Base-by-base conservation (phyloP, 768 basidiomycete genomes). In the Kwoniella mangroviensis region DNA sequence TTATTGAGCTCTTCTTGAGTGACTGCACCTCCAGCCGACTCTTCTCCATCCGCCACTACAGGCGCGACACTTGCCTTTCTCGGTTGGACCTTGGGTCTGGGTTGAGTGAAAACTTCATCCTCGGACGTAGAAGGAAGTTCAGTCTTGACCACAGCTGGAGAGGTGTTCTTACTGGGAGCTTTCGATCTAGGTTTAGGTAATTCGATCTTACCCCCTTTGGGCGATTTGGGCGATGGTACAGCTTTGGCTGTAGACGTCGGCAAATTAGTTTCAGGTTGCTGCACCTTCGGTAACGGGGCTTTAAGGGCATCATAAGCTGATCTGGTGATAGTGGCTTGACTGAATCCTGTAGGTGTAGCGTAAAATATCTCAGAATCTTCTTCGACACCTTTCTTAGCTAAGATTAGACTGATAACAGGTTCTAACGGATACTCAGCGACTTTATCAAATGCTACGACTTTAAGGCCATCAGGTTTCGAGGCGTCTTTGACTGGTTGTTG, bases 321-420 rank as follows among this genome's bases (percentile, higher is more conserved):
- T 54, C 64, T 64, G 17, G 40, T 42, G 61, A 77, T 73, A 10
- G 57, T 54, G 11, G 63, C 76, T 26, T 71, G 72, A 60, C 63
- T 69, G 62, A 75, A 72, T 5, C 76, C 78, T 21, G 45, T 63
- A 22, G 70, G 67, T 26, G 72, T 73, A 7, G 70, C 72, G 59
- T 60, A 77, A 63, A 79, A 73, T n/a, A 77, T 43, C 28, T 74
- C 78, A 2, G 64, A 56, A n/a, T 69, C 72, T 22, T 75, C 67
- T 6, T 60, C 65, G 0, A 15, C 63, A 13, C 51, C 26, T 49
- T 60, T 73, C 26, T 24, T 54, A 1, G 52, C 43, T 11, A 70
- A 40, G 4, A 49, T 65, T 1, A 80, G 26, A 40, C 69, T 70
- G 11, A 73, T 59, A 0, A 76, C 68, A n/a, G 69, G 60, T 13